These are phyloP conservation scores for Rhizoctonia solani DNA, from an alignment of 1,284 basidiomycete species.

Conservation along the genomic window DNA sequence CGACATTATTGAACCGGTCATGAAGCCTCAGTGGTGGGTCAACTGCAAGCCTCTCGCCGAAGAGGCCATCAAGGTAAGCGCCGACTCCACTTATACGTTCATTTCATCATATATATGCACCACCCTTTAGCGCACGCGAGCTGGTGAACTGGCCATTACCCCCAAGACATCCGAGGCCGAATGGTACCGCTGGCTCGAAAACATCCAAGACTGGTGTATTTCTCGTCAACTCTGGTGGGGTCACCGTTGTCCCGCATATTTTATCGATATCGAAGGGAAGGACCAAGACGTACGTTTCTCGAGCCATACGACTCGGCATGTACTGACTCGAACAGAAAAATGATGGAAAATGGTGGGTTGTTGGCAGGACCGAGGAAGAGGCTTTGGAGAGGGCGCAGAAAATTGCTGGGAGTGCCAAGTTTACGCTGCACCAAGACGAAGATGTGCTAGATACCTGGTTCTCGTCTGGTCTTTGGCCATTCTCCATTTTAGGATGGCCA, in stretches of 20 bases:
- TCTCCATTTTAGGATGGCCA: slow-evolving; percentile 98
- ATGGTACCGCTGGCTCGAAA: slow-evolving; percentile 96
- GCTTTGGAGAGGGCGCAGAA: slow-evolving; percentile 77
- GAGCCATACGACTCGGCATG: not conserved
- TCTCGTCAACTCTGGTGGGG: slow-evolving; percentile 99
- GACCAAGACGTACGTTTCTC: slow-evolving; percentile 65
- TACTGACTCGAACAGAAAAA: slow-evolving; percentile 51
- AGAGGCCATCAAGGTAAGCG: slow-evolving; percentile 78
- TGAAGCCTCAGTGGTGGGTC: slow-evolving; percentile 99
- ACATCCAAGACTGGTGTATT: slow-evolving; percentile 99
- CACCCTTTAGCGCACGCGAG: slow-evolving; percentile 87
- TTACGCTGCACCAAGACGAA: slow-evolving; percentile 89
- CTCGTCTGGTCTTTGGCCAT: slow-evolving; percentile 97
- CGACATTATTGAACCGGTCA: slow-evolving; percentile 92
- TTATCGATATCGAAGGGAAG: slow-evolving; percentile 83
- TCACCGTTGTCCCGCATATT: slow-evolving; percentile 94
- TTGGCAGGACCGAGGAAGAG: slow-evolving; percentile 80
- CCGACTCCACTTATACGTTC: not conserved
- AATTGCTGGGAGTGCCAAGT: slow-evolving; percentile 72
- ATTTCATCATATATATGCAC: too few relatives aligned
- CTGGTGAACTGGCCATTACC: slow-evolving; percentile 81
- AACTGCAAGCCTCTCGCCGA: slow-evolving; percentile 91
- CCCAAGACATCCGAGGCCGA: slow-evolving; percentile 90
- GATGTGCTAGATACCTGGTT: slow-evolving; percentile 99
- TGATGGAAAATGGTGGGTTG: slow-evolving; percentile 87